phyloP scores from a whole-genome alignment of 495 filamentous ascomycete species.

The Elasticomyces elasticus region DNA sequence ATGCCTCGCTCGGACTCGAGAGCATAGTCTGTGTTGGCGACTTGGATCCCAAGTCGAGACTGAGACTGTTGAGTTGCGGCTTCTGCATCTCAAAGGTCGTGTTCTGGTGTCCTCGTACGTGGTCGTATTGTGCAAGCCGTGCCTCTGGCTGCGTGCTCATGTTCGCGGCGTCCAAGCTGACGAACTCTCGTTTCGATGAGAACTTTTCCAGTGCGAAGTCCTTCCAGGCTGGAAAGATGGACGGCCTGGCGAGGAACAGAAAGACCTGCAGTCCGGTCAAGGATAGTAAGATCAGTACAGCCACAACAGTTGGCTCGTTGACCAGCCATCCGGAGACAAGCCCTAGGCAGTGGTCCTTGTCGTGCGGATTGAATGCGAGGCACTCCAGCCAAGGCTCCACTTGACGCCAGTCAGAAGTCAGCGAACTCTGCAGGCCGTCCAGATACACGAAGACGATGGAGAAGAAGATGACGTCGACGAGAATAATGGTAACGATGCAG shows the following conservation, averaged over 20 bases:
- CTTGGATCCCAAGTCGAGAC: slow-evolving; percentile 6
- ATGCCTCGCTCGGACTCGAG: slow-evolving; percentile 15
- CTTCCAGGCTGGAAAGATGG: slow-evolving; percentile 76
- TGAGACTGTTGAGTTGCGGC: not conserved
- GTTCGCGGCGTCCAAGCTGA: slow-evolving; percentile 71
- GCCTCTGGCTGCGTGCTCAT: slow-evolving; percentile 47
- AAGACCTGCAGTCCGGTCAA: slow-evolving; percentile 78
- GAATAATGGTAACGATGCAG: slow-evolving; percentile 72
- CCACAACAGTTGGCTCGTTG: slow-evolving; percentile 65
- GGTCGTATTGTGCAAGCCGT: slow-evolving; percentile 59
- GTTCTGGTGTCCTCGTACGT: slow-evolving; percentile 18
- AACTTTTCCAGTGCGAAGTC: slow-evolving; percentile 48
- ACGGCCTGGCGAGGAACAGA: slow-evolving; percentile 66
- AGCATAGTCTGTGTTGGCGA: slow-evolving; percentile 7
- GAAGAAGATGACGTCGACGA: slow-evolving; percentile 85
- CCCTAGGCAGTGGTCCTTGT: slow-evolving; percentile 55
- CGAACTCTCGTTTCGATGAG: slow-evolving; percentile 57
- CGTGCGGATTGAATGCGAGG: slow-evolving; percentile 45
- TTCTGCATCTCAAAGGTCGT: slow-evolving; percentile 24
- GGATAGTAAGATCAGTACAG: slow-evolving; percentile 69
- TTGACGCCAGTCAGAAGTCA: slow-evolving; percentile 42
- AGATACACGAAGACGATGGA: slow-evolving; percentile 80
- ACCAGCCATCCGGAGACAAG: slow-evolving; percentile 50
- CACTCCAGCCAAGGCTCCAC: slow-evolving; percentile 64
- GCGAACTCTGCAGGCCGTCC: slow-evolving; percentile 54